These are phyloP conservation scores for Penicillium daleae DNA, from an alignment of 495 filamentous ascomycete species.

Conservation along the genomic window DNA sequence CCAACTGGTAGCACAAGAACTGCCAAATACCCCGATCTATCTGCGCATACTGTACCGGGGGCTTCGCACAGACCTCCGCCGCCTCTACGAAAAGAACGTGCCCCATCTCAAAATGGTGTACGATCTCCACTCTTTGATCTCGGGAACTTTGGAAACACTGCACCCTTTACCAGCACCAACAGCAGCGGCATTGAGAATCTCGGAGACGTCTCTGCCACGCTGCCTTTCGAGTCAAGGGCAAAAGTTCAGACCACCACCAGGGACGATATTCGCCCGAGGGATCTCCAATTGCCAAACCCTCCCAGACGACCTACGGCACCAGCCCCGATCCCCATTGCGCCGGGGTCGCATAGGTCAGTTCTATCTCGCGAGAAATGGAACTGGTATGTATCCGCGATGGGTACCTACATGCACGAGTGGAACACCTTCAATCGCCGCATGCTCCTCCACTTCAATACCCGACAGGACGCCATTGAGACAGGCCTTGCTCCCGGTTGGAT, in stretches of 20 bases:
- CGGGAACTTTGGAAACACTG: slow-evolving; percentile 65
- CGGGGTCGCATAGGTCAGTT: slow-evolving; percentile 32
- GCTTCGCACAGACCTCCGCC: slow-evolving; percentile 27
- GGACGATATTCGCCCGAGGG: slow-evolving; percentile 37
- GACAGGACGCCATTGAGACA: slow-evolving; percentile 58
- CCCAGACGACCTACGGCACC: slow-evolving; percentile 59
- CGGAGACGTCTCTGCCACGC: slow-evolving; percentile 63
- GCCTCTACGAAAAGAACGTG: slow-evolving; percentile 37
- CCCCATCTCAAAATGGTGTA: slow-evolving; percentile 34
- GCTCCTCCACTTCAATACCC: slow-evolving; percentile 65
- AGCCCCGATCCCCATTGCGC: slow-evolving; percentile 15
- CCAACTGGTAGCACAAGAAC: slow-evolving; percentile 3
- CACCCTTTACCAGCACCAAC: slow-evolving; percentile 61
- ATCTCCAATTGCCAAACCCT: slow-evolving; percentile 61
- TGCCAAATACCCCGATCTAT: slow-evolving; percentile 26
- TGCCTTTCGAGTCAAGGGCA: slow-evolving; percentile 74
- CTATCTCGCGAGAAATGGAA: slow-evolving; percentile 54
- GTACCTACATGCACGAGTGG: slow-evolving; percentile 71
- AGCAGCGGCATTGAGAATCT: slow-evolving; percentile 64
- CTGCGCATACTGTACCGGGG: slow-evolving; percentile 20
- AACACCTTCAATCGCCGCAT: slow-evolving; percentile 66
- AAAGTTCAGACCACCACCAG: slow-evolving; percentile 32
- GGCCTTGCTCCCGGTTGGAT: slow-evolving; percentile 60
- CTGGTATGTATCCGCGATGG: slow-evolving; percentile 65
- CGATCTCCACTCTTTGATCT: slow-evolving; percentile 52